Evolutionary conservation across 345 rosid genomes (phyloP), one percentile per base, ranked within the genome.

Genomic region (Eucalyptus marginata): DNA sequence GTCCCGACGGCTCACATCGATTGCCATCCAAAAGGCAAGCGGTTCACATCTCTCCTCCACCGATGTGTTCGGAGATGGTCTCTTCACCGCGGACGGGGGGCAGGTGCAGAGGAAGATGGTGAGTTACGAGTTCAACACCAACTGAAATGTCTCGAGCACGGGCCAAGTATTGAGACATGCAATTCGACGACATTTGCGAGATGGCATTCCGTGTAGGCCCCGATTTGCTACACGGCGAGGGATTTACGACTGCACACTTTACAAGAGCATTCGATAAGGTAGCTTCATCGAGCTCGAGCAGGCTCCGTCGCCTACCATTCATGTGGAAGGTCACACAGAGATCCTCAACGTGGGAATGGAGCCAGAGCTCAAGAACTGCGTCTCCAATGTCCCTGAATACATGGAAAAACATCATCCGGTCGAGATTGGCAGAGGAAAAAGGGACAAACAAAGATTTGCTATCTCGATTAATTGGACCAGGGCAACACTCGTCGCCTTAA

Each of bases 111-210:
- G 93, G 89, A 88, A 89, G 88, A 87, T 86, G 3, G 85, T 87
- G 5, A 89, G 89, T 89, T 86, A 92, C 66, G 92, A 90, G 62
- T 71, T 90, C 89, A 89, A 71, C 68, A n/a, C 91, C 43, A 89
- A 58, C 83, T 90, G 40, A 43, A 36, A 76, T 10, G 93, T 91
- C 16, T 83, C 87, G 1, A 13, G 49, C 29, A 50, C 44, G 22
- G 44, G 13, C 13, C 54, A 51, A 24, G 64, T 43, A 4, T 12
- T 92, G 24, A 52, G 58, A 52, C 58, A 0, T 52, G 10, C 58
- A 52, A 52, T 91, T 92, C 50, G 91, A 92, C 58, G 58, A 88
- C n/a, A 85, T 92, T 12, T 91, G 92, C 83, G 86, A 90, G 87
- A 50, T 91, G 6, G 90, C 91, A 13, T 92, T 86, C 71, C 27